Conservation (phyloP, 192 early-diverging fungal genomes). For the Backusella psychrophila region DNA sequence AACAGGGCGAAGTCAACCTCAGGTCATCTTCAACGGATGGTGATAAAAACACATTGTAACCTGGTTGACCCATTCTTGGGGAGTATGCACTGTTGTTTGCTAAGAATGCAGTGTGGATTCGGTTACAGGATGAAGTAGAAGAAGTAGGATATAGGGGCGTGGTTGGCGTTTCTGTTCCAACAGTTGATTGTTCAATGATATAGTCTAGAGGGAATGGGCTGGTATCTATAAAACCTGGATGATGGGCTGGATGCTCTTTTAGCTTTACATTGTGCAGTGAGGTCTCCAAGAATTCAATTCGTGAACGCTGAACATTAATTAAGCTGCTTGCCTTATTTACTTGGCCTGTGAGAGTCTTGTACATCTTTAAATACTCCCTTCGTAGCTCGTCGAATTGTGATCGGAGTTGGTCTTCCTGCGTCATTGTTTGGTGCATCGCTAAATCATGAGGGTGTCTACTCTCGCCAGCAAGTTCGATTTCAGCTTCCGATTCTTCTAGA, state of each 20-base stretch:
- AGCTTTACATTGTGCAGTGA: conserved; percentile 1
- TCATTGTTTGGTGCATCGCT: conserved; percentile 8
- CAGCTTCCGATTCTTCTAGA: conserved; percentile 6
- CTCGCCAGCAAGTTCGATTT: not conserved
- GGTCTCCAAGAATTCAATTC: conserved; percentile 11
- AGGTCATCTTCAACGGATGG: not conserved
- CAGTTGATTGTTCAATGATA: not conserved
- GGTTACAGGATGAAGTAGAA: not conserved
- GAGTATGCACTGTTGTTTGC: not conserved
- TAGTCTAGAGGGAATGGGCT: conserved; percentile 3
- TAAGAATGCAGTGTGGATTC: not conserved
- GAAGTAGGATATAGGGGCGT: conserved; percentile 7
- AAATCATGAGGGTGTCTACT: conserved; percentile 12
- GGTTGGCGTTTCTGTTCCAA: not conserved
- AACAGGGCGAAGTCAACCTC: not conserved
- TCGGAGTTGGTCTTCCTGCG: conserved; percentile 16
- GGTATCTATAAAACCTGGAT: conserved; percentile 2
- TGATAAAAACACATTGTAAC: not conserved
- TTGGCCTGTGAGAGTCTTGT: not conserved
- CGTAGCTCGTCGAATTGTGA: not conserved
- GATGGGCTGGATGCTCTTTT: not conserved
- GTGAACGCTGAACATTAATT: conserved; percentile 1
- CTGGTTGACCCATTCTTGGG: not conserved
- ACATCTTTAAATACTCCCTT: conserved; percentile 11
- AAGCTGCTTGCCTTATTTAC: conserved; percentile 10